Evolutionary conservation across 306 rosid genomes (phyloP), one percentile per base, ranked within the genome.

Genomic region (Quercus variabilis): DNA sequence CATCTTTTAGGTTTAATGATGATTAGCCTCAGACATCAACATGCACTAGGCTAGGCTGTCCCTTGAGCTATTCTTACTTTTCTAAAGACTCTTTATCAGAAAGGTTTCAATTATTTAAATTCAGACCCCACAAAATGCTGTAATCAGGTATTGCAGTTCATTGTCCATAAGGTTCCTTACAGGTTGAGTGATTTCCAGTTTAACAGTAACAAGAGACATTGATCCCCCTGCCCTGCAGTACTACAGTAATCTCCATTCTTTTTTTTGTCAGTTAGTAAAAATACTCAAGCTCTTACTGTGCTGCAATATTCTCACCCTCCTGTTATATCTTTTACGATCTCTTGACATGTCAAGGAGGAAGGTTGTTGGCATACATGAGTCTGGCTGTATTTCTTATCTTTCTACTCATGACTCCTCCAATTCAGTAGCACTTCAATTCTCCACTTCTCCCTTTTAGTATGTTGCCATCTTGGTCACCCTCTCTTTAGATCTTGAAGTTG

Each of bases 31-130:
- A 41, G 75, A 81, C 87, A 81, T 79, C 79, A 69, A 84, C 85
- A 81, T 82, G 87, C 87, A 71, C 84, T 75, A 74, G 76, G 89
- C 86, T 81, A 82, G 84, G 77, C 87, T 88, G 90, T 88, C 86
- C 59, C 67, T 81, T 31, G 73, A 78, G 82, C 77, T 77, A 74
- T 72, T 38, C 62, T 59, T 81, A 56, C 87, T 76, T 90, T 85
- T 77, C 65, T 55, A 71, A 55, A 83, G 72, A 81, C 82, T 75
- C 77, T 89, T 84, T 82, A 75, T 74, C 84, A 5, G 56, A 80
- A 83, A 87, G 83, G 83, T 83, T 77, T 79, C 56, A 70, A 87
- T 90, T 59, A 90, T 90, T 88, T 71, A 64, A 65, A 74, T 59
- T 72, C 30, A 69, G 84, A 79, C 85, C 92, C 89, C 85, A 85